A percentile compares a stretch with the other conserved stretches of the same genome.
Evolutionary conservation across 352 stramenopile genomes (phyloP).

Genomic region (Phytophthora pini): DNA sequence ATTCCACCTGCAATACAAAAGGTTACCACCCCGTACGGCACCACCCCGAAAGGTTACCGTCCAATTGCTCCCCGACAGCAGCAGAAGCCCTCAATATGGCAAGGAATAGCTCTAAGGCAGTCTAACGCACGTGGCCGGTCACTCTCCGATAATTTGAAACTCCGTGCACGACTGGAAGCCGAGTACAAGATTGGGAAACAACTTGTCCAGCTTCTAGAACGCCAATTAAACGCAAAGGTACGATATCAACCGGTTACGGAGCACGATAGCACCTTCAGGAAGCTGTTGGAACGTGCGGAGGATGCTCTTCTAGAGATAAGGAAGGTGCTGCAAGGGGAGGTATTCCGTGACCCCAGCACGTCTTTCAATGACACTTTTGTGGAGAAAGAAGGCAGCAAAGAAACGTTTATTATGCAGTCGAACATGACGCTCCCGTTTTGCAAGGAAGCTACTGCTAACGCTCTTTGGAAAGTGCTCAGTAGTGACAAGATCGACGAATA

Average conservation of each 20-base stretch:
- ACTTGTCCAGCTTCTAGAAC: constrained; percentile 15
- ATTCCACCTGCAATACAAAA: no score
- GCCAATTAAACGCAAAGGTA: constrained; percentile 12
- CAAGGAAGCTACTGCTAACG: constrained; percentile 6
- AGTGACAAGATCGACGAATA: constrained; percentile 26
- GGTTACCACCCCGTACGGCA: no score
- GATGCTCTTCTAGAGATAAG: constrained; percentile 14
- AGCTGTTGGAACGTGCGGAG: constrained; percentile 11
- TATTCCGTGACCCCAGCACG: constrained; percentile 4
- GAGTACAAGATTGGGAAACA: constrained; percentile 10
- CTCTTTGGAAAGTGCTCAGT: constrained; percentile 23
- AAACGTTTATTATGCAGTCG: constrained; percentile 19
- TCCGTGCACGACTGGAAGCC: constrained; percentile 19
- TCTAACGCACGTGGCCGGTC: constrained; percentile 14
- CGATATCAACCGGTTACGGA: background rate
- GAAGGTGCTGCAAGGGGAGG: background rate
- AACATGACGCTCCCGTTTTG: constrained; percentile 20
- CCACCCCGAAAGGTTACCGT: background rate
- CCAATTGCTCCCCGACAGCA: constrained; percentile 10
- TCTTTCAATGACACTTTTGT: constrained; percentile 15
- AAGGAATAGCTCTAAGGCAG: constrained; percentile 22
- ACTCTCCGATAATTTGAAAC: constrained; percentile 23
- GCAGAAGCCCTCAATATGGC: constrained; percentile 8
- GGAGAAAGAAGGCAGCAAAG: background rate
- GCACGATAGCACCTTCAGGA: constrained; percentile 3